Evolutionary conservation across 1,284 basidiomycete genomes (phyloP).

Genomic region (Trichosporon inkin): DNA sequence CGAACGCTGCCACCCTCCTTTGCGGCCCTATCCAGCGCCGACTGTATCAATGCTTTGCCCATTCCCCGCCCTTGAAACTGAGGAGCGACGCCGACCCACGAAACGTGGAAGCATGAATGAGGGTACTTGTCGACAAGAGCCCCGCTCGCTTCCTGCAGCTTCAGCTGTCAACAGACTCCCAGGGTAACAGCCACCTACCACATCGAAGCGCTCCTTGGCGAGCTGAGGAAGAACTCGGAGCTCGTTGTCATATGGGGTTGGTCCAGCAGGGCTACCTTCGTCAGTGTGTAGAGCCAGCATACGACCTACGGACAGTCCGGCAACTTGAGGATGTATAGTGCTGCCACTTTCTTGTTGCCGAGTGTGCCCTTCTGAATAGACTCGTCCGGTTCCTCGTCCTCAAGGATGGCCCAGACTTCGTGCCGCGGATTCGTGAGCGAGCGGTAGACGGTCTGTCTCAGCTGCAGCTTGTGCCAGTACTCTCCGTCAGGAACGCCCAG

Average conservation of each 20-base stretch:
- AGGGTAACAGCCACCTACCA: neutral
- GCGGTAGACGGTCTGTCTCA: neutral
- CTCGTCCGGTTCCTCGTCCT: neutral
- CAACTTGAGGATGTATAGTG: neutral
- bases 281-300: neutral
- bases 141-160: neutral
- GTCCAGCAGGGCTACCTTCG: neutral
- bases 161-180: neutral
- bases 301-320: no score
- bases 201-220: neutral
- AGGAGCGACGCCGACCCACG: neutral
- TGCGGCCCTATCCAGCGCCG: neutral
- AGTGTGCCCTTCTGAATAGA: neutral
- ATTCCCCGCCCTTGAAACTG: neutral
- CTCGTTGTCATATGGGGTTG: neutral
- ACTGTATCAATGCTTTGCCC: neutral
- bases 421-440: neutral
- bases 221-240: neutral
- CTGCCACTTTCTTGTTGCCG: neutral
- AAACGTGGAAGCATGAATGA: neutral
- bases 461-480: neutral
- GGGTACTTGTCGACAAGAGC: neutral
- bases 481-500: neutral
- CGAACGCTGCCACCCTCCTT: neutral
- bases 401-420: neutral